Conservation (phyloP, 192 early-diverging fungal species). For the Backusella psychrophila region DNA sequence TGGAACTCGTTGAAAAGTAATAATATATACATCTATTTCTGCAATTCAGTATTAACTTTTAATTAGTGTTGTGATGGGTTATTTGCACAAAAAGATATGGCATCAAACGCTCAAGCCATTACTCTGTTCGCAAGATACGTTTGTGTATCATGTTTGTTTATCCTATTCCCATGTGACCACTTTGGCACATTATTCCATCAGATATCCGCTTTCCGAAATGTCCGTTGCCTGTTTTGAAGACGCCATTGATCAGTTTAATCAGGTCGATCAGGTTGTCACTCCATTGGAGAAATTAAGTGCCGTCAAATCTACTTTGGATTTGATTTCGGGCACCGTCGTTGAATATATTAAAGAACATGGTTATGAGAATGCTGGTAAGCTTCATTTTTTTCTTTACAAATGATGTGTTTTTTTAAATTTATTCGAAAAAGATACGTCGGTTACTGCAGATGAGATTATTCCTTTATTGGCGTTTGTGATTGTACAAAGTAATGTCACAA, state of each 20-base stretch:
- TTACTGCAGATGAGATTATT: constrained; percentile 57
- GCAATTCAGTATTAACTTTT: background rate
- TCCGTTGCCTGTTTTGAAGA: constrained; percentile 27
- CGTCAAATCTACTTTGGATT: constrained; percentile 44
- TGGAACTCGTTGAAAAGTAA: constrained; percentile 56
- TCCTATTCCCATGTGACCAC: constrained; percentile 38
- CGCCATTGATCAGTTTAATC: constrained; percentile 37
- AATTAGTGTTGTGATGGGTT: constrained; percentile 45
- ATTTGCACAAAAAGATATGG: constrained; percentile 54
- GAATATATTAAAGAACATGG: constrained; percentile 33
- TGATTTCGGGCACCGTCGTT: constrained; percentile 40
- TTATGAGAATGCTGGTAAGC: background rate
- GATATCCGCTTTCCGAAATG: constrained; percentile 37
- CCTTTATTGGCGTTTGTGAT: constrained; percentile 52
- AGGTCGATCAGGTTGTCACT: constrained; percentile 29
- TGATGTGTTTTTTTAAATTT: background rate
- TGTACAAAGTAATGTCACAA: constrained; percentile 39
- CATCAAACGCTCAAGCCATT: constrained; percentile 45
- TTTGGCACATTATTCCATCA: constrained; percentile 36
- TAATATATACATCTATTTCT: background rate
- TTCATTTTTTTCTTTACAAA: background rate
- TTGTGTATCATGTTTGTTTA: constrained; percentile 34
- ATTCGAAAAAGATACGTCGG: constrained; percentile 21
- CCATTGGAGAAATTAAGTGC: constrained; percentile 49
- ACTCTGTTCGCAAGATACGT: constrained; percentile 38